Evolutionary conservation across 2,329 filamentous ascomycete genomes (phyloP), one percentile per base, ranked within the genome.

Genomic region (Xylariales sp.): DNA sequence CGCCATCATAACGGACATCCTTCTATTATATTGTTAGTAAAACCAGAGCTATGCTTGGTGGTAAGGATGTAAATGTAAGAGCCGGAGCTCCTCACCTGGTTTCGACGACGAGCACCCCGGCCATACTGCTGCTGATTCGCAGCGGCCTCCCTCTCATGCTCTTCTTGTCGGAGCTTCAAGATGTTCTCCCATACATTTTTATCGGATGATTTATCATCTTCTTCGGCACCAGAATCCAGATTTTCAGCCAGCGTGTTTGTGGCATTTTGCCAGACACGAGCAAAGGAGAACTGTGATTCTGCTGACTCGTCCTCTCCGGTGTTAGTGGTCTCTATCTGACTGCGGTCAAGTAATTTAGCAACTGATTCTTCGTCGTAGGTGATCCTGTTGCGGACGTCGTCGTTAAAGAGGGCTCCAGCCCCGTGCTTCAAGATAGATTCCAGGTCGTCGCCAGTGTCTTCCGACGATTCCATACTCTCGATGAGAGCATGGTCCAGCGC

Each of bases 401-500:
- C 85, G 33, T 83, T 77, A 57, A 98, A 97, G 4, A 98, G 67
- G 10, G 90, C 86, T 41, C 85, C 81, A 0, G 91, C 90, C 37
- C 93, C 93, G 54, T 94, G 85, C 48, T 83, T 85, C 27, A 98
- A 72, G 43, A 97, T 90, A 0, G 86, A 87, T 51, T 95, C 89
- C 5, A 97, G 65, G 53, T 97, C 89, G 42, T 85, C 74, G 6
- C 81, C 81, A 7, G 78, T 81, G 25, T 91, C 78, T 31, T 93
- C 85, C n/a, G 90, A 83, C 3, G 81, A 78, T 40, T 90, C 88
- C 78, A 98, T 88, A 37, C 81, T 83, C 57, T 97, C 90, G 42
- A 98, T 96, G 15, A 98, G 75, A 1, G 93, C 86, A 59, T 97
- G 90, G 52, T 98, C 93, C 1, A 98, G 75, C 0, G 88, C 88